phyloP scores from a whole-genome alignment of 2,329 filamentous ascomycete genomes.

The Dothistroma septosporum region DNA sequence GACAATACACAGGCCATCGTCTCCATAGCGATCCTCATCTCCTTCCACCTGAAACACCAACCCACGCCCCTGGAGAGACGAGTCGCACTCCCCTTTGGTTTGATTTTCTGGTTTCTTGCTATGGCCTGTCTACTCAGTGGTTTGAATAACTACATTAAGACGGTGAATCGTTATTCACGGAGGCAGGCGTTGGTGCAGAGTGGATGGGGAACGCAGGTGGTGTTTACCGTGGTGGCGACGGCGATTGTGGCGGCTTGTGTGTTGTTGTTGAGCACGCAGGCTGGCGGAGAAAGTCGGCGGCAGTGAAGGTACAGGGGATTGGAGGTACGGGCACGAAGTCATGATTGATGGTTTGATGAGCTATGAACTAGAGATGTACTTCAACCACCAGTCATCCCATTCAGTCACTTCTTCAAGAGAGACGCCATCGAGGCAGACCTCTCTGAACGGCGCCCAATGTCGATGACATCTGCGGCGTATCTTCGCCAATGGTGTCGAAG shows the following conservation, averaged over 20 bases:
- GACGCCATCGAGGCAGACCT: neutral
- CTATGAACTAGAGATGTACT: neutral
- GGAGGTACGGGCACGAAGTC: neutral
- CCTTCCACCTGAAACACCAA: constrained; percentile 78
- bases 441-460: neutral
- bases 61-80: constrained; percentile 67
- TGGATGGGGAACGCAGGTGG: constrained; percentile 86
- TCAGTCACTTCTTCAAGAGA: neutral
- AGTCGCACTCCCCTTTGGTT: constrained; percentile 77
- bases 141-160: constrained; percentile 80
- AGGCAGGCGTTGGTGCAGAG: constrained; percentile 82
- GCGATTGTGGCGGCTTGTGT: constrained; percentile 64
- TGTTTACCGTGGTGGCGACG: constrained; percentile 58
- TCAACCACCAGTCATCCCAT: neutral
- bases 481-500: neutral
- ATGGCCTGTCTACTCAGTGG: constrained; percentile 73
- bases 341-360: neutral
- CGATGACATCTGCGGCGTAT: neutral
- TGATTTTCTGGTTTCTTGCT: constrained; percentile 81
- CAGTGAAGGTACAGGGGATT: neutral
- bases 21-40: constrained; percentile 82
- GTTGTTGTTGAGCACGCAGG: constrained; percentile 52
- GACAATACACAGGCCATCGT: constrained; percentile 58
- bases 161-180: constrained; percentile 74
- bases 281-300: constrained; percentile 11